A percentile compares a stretch with the other conserved stretches of the same genome.
Conservation (phyloP, 768 basidiomycete genomes). For the Clitopilus passeckerianus region DNA sequence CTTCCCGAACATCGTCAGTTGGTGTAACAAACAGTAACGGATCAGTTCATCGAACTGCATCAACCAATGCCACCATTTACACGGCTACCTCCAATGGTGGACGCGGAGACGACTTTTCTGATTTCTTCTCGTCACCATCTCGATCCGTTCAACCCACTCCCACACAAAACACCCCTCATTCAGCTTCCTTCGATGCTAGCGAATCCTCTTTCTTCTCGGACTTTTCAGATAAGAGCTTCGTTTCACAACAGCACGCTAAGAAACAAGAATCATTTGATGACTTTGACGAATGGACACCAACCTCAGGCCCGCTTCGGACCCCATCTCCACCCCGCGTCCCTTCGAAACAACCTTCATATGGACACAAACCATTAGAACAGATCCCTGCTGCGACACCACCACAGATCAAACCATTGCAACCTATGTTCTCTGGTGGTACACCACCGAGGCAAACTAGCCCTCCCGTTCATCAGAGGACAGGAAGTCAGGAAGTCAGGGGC, state of each 20-base stretch:
- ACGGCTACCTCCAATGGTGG: neutral
- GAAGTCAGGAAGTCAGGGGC: neutral
- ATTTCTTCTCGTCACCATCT: conserved; percentile 32
- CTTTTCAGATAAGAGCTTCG: conserved; percentile 9
- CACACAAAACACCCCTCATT: conserved; percentile 1
- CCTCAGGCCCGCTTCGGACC: conserved; percentile 27
- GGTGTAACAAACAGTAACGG: too few relatives aligned
- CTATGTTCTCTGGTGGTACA: conserved; percentile 3
- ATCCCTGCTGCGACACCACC: neutral
- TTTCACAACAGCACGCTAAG: conserved; percentile 7
- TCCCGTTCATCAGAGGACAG: conserved; percentile 2
- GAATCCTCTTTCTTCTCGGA: conserved; percentile 17
- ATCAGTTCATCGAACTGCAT: too few relatives aligned
- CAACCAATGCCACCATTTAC: neutral
- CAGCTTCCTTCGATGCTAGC: conserved; percentile 13
- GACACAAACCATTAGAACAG: conserved; percentile 4
- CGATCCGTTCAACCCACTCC: neutral
- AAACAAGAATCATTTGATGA: conserved; percentile 14
- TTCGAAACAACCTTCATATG: conserved; percentile 20
- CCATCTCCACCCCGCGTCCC: conserved; percentile 44
- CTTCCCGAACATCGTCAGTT: conserved; percentile 1
- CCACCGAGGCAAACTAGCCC: conserved; percentile 1
- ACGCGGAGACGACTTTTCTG: conserved; percentile 45
- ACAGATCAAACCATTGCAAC: conserved; percentile 1
- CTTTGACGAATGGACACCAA: conserved; percentile 30